Percentiles rank a stretch among this genome's conserved stretches.
Evolutionary conservation across 202 grass and related monocot genomes (phyloP).

Genomic region (Miscanthus sacchariflorus): DNA sequence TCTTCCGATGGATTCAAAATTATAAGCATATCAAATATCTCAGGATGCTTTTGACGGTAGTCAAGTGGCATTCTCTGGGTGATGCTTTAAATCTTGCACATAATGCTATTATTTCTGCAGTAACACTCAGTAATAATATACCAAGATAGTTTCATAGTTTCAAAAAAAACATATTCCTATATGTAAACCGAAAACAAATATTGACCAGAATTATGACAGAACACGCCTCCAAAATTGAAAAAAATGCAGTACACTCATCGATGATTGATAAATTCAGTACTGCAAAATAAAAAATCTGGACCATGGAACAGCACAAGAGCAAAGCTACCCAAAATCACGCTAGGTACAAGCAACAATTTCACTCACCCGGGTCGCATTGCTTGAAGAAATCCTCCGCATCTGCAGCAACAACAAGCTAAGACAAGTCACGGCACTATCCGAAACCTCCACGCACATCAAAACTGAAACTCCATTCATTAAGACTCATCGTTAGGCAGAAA

Average conservation of each 20-base stretch:
- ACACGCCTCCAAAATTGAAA: background rate
- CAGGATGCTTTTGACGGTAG: background rate
- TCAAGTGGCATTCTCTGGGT: background rate
- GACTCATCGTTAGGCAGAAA: background rate
- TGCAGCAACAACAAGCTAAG: slow-evolving; percentile 53
- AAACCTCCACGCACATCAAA: background rate
- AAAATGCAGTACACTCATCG: background rate
- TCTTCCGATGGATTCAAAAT: slow-evolving; percentile 27
- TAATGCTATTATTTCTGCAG: background rate
- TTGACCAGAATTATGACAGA: background rate
- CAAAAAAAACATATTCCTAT: background rate
- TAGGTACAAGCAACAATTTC: slow-evolving; percentile 36
- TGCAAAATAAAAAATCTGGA: background rate
- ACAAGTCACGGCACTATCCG: slow-evolving; percentile 37
- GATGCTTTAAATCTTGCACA: background rate
- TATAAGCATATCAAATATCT: background rate
- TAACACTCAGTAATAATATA: slow-evolving; percentile 7
- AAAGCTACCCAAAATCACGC: background rate
- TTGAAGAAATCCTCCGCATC: slow-evolving; percentile 95
- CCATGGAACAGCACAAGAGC: background rate
- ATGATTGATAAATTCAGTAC: slow-evolving; percentile 14
- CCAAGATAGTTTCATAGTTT: background rate
- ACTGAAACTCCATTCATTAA: background rate
- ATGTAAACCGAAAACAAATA: background rate
- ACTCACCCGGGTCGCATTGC: slow-evolving; percentile 94